Evolutionary conservation across 2,329 filamentous ascomycete species (phyloP), one percentile per base, ranked within the genome.

Genomic region (Fusarium subglutinans): DNA sequence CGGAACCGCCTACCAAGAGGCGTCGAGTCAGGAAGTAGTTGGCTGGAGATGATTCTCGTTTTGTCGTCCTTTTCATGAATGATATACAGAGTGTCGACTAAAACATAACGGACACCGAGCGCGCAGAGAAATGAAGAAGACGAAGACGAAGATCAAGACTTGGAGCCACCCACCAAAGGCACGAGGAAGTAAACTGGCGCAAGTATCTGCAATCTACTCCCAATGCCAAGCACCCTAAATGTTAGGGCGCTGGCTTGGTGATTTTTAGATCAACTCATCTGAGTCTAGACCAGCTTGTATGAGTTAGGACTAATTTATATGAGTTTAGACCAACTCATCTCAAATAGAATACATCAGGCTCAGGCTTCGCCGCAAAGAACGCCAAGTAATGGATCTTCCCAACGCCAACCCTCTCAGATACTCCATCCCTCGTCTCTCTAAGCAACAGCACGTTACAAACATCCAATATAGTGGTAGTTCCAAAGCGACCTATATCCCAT

Each of bases 71-170:
- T 22, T 8, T 66, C 56, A 38, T 73, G 69, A 6, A 10, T 41
- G 24, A 73, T 73, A 14, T 60, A 69, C 3, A 72, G 33, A 5
- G 69, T 47, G 9, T 73, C 70, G 7, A 73, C 48, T 69, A 69
- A 73, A 24, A 73, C 43, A 3, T 73, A 72, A 1, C 69, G 56
- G 4, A 72, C 17, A 4, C 56, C 69, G 2, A 66, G 55, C 9
- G 33, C 33, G 33, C 13, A 35, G 33, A 13, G 33, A 13, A 35
- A 35, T 35, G 33, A 35, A 1, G 33, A 15, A 35, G 33, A 35
- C 1, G 33, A 15, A 35, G 33, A 35, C 33, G 33, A 35, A 15
- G 33, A 33, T 33, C 33, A 33, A 33, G 33, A 35, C 33, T 35
- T 15, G 33, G 33, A 35, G 33, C 33, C 33, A 15, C 33, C 33